Evolutionary conservation across 805 yeast species (phyloP).

Genomic region (Yamadazyma ubonensis): DNA sequence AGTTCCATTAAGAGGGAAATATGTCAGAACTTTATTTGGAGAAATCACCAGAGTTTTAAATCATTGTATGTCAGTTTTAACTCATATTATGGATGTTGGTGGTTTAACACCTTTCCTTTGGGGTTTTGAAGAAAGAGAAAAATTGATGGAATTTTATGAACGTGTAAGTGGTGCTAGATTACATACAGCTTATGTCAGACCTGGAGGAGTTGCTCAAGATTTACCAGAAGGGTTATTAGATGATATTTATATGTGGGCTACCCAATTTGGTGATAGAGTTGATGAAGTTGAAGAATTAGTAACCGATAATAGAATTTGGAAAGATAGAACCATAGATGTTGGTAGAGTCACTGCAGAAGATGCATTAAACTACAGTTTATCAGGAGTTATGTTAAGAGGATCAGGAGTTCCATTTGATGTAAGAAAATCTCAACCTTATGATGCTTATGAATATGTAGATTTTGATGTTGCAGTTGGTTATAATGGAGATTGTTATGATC

Average conservation of each 20-base stretch:
- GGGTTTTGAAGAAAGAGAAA: constrained; percentile 94
- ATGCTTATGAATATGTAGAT: constrained; percentile 83
- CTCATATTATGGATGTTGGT: constrained; percentile 94
- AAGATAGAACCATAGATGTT: constrained; percentile 76
- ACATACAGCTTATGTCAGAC: constrained; percentile 85
- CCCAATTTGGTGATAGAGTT: constrained; percentile 89
- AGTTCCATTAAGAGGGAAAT: constrained; percentile 81
- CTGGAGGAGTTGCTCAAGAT: constrained; percentile 91
- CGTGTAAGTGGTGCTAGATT: constrained; percentile 88
- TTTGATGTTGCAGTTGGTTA: constrained; percentile 85
- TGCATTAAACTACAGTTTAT: constrained; percentile 74
- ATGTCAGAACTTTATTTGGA: constrained; percentile 81
- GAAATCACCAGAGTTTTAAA: constrained; percentile 82
- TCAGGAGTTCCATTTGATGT: constrained; percentile 86
- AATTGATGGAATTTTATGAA: constrained; percentile 89
- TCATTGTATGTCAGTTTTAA: constrained; percentile 81
- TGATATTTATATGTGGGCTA: constrained; percentile 94
- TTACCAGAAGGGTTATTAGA: constrained; percentile 82
- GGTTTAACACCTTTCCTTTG: constrained; percentile 90
- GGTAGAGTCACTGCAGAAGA: constrained; percentile 85
- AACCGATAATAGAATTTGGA: constrained; percentile 91
- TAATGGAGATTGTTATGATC: constrained; percentile 89
- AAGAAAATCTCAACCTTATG: constrained; percentile 85
- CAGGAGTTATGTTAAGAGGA: constrained; percentile 90
- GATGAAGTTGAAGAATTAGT: constrained; percentile 88